These are phyloP conservation scores for Picochlorum sp. DNA, from an alignment of 139 green algal genomes.

Conservation along the genomic window DNA sequence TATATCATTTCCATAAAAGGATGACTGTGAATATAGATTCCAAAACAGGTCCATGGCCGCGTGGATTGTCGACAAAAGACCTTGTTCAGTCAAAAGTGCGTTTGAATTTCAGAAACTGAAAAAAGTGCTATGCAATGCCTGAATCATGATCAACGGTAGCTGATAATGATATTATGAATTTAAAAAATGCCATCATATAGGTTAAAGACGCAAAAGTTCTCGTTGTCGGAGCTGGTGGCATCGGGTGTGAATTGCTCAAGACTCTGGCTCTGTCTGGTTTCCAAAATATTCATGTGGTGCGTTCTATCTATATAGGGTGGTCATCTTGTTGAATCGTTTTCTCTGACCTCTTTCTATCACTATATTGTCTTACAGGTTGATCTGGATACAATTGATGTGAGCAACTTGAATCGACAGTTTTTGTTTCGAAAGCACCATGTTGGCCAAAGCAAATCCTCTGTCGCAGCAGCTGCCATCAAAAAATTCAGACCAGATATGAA, in stretches of 20 bases:
- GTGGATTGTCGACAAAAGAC: too few relatives aligned
- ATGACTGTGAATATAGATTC: too few relatives aligned
- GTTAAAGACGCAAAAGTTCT: conserved; percentile 64
- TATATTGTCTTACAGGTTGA: conserved; percentile 66
- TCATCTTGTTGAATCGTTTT: background rate
- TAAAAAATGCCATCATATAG: background rate
- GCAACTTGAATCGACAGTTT: conserved; percentile 98
- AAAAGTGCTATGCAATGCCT: too few relatives aligned
- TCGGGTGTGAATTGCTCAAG: conserved; percentile 98
- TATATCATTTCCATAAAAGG: too few relatives aligned
- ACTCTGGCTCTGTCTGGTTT: conserved; percentile 91
- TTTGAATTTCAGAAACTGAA: too few relatives aligned
- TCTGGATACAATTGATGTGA: conserved; percentile 97
- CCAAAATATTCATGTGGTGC: conserved; percentile 77
- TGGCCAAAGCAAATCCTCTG: conserved; percentile 81
- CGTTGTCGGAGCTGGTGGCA: conserved; percentile 90
- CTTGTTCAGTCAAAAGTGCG: too few relatives aligned
- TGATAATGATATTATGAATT: too few relatives aligned
- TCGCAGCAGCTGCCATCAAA: conserved; percentile 71
- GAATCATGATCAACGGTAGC: too few relatives aligned
- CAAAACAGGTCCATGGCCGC: too few relatives aligned
- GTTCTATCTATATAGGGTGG: background rate
- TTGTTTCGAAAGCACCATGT: conserved; percentile 94
- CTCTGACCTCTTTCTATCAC: too few relatives aligned
- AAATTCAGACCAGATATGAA: conserved; percentile 41